These are phyloP conservation scores for Suhomyces pyralidae DNA, from an alignment of 805 yeast genomes.

Conservation along the genomic window DNA sequence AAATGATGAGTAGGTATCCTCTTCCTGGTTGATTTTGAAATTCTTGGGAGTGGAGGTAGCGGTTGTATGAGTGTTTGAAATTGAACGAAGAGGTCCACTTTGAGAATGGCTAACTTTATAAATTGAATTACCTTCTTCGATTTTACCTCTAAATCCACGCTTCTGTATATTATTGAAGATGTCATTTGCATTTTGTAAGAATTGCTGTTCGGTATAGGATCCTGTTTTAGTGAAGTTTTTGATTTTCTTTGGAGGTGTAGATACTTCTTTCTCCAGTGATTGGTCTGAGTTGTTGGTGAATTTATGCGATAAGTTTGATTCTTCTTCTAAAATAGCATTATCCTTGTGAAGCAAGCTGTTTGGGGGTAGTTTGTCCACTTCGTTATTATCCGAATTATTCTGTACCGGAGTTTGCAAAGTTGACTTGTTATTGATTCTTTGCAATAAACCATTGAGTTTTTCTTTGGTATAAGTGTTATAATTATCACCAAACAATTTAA, in stretches of 20 bases:
- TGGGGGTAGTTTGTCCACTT: background rate
- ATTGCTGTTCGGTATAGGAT: conserved; percentile 36
- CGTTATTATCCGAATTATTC: background rate
- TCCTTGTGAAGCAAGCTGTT: background rate
- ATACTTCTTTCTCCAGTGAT: background rate
- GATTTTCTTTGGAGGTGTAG: conserved; percentile 21
- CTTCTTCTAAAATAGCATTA: background rate
- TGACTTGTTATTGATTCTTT: conserved; percentile 19
- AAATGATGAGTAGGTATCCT: conserved; percentile 29
- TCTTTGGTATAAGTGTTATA: conserved; percentile 43
- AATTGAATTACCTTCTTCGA: background rate
- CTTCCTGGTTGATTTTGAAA: conserved; percentile 15
- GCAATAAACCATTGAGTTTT: conserved; percentile 25
- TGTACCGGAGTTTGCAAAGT: conserved; percentile 10
- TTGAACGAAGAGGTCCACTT: conserved; percentile 5
- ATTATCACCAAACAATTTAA: conserved; percentile 36
- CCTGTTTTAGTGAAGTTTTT: conserved; percentile 30
- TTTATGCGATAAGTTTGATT: background rate
- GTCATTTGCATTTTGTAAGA: conserved; percentile 36
- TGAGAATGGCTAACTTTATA: background rate
- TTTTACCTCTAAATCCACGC: conserved; percentile 23
- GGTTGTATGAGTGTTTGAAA: conserved; percentile 19
- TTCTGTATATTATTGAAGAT: conserved; percentile 38
- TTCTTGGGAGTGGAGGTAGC: conserved; percentile 42
- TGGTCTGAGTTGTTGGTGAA: background rate